A percentile compares a stretch with the other conserved stretches of the same genome.
These are phyloP conservation scores for Raddia guianensis DNA, from an alignment of 176 grass and related monocot species.

Conservation along the genomic window DNA sequence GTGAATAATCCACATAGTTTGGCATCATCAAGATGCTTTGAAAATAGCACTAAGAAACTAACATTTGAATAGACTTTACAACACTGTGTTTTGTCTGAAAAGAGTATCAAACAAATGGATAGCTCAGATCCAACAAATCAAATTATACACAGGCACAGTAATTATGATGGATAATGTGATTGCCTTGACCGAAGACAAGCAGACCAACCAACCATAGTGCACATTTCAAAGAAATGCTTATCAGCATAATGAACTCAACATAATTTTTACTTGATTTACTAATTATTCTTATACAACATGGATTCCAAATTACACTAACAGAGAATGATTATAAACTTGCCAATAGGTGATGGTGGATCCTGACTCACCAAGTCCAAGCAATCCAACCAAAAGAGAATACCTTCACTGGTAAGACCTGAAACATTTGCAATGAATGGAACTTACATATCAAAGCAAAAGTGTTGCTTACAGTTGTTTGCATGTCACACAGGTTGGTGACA, in stretches of 20 bases:
- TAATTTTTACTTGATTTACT: constrained; percentile 19
- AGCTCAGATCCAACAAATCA: constrained; percentile 21
- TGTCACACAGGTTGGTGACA: constrained; percentile 83
- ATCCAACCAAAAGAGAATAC: constrained; percentile 94
- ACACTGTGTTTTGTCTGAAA: constrained; percentile 28
- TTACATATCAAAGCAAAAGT: constrained; percentile 29
- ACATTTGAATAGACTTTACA: constrained; percentile 20
- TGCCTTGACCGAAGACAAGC: neutral
- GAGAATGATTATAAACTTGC: constrained; percentile 46
- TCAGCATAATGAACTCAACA: constrained; percentile 18
- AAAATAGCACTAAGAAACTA: constrained; percentile 25
- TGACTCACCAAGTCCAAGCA: constrained; percentile 91
- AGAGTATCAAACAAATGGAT: constrained; percentile 12
- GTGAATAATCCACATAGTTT: constrained; percentile 12
- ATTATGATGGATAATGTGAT: constrained; percentile 3
- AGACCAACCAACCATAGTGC: neutral
- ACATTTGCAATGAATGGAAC: constrained; percentile 30
- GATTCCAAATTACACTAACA: constrained; percentile 40
- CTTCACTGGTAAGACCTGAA: constrained; percentile 90
- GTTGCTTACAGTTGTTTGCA: constrained; percentile 34
- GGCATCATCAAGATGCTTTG: constrained; percentile 22
- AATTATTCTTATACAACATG: constrained; percentile 9
- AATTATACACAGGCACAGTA: constrained; percentile 24
- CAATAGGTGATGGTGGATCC: constrained; percentile 92
- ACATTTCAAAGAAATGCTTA: constrained; percentile 18